These are phyloP conservation scores for Cornus suecica DNA, from an alignment of 148 eudicot genomes.

Conservation along the genomic window DNA sequence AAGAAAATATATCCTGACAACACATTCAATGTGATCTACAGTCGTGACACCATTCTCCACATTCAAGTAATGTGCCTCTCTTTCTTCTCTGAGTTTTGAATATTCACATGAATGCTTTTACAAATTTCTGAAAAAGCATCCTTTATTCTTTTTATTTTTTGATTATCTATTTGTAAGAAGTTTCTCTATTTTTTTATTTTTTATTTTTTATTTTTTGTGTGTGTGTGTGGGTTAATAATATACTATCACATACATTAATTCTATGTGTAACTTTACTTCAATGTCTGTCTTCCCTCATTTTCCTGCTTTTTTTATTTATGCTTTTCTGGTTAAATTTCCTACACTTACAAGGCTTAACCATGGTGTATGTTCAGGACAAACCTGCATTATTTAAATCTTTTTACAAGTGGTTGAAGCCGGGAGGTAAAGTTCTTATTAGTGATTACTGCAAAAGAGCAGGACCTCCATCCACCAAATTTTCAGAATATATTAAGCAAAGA, in stretches of 20 bases:
- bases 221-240: background rate
- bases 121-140: background rate
- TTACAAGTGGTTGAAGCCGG: slow-evolving; percentile 88
- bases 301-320: background rate
- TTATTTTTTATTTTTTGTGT: too few relatives aligned
- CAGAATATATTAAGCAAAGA: slow-evolving; percentile 70
- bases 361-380: slow-evolving; percentile 54
- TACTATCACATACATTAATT: background rate
- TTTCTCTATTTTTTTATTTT: too few relatives aligned
- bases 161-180: background rate
- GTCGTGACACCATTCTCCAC: slow-evolving; percentile 99
- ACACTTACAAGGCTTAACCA: background rate
- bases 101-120: background rate
- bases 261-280: background rate
- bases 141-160: background rate
- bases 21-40: slow-evolving; percentile 89
- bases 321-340: background rate
- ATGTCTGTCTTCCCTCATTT: background rate
- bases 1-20: slow-evolving; percentile 76
- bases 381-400: slow-evolving; percentile 70
- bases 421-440: slow-evolving; percentile 75
- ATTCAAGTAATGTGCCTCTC: slow-evolving; percentile 62
- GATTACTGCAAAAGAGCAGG: slow-evolving; percentile 73
- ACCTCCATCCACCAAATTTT: slow-evolving; percentile 58
- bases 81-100: background rate